Percentiles rank a stretch among this genome's conserved stretches.
phyloP scores from a whole-genome alignment of 805 yeast species.

The Saturnispora silvae region DNA sequence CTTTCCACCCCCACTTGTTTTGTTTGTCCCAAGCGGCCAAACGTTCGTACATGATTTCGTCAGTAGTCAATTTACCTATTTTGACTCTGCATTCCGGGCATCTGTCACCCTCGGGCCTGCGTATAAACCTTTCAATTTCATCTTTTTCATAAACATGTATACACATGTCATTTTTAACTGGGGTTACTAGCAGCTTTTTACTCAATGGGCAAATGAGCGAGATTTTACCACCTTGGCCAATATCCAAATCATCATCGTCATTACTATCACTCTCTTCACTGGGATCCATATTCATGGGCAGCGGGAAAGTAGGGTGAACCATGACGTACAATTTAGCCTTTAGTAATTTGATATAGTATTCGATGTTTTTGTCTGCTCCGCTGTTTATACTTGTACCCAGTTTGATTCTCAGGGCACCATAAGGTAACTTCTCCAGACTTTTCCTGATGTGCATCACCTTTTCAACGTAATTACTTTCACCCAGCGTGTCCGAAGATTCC shows the following conservation, averaged over 20 bases:
- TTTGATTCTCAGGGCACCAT: too few species aligned
- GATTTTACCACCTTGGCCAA: constrained; percentile 64
- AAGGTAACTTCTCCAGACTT: too few species aligned
- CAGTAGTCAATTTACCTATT: constrained; percentile 7
- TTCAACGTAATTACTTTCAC: too few species aligned
- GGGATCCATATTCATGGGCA: constrained; percentile 31
- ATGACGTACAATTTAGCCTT: constrained; percentile 31
- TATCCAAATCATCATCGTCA: constrained; percentile 42
- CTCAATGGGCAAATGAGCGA: constrained; percentile 62
- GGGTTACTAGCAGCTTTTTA: constrained; percentile 37
- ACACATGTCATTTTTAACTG: constrained; percentile 47
- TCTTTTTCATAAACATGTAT: constrained; percentile 50
- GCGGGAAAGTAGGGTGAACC: constrained; percentile 49
- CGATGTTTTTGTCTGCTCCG: too few species aligned
- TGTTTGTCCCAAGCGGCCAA: constrained; percentile 7
- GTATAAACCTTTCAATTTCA: constrained; percentile 31
- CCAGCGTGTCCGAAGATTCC: too few species aligned
- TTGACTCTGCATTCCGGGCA: constrained; percentile 51
- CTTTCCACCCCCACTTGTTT: constrained; percentile 8
- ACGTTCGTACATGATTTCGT: constrained; percentile 13
- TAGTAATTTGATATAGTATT: too few species aligned
- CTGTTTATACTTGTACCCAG: too few species aligned
- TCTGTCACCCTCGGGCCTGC: constrained; percentile 13
- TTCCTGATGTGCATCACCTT: too few species aligned
- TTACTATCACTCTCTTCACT: constrained; percentile 23